Conservation (phyloP, 306 rosid genomes). For the Lathyrus tuberosus region DNA sequence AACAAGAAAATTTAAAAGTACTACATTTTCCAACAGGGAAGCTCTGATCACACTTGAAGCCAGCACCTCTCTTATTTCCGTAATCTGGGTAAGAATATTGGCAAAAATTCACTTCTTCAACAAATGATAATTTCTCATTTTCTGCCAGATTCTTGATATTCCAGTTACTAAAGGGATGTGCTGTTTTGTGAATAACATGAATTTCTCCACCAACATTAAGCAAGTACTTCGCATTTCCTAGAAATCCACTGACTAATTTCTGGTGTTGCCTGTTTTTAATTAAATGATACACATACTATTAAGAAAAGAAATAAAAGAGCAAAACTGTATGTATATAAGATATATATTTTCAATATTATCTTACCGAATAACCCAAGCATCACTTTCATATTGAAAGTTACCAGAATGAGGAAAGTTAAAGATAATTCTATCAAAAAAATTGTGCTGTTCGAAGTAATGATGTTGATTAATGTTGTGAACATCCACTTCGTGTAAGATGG, state of each 20-base stretch:
- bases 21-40: constrained; percentile 42
- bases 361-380: background rate
- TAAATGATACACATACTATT: background rate
- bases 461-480: constrained; percentile 35
- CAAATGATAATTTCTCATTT: background rate
- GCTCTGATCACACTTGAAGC: background rate
- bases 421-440: constrained; percentile 24
- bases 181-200: constrained; percentile 56
- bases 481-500: constrained; percentile 41
- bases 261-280: constrained; percentile 1
- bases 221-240: constrained; percentile 32
- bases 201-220: constrained; percentile 33
- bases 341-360: background rate
- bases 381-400: background rate
- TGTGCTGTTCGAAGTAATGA: background rate
- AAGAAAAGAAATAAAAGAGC: no score
- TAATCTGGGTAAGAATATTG: constrained; percentile 24
- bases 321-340: background rate
- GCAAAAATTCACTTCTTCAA: constrained; percentile 4
- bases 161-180: constrained; percentile 37
- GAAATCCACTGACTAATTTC: constrained; percentile 39
- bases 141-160: constrained; percentile 32
- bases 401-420: constrained; percentile 60
- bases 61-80: constrained; percentile 40
- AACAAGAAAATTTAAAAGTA: constrained; percentile 30